Conservation (phyloP, 2,329 filamentous ascomycete species). For the Aspergillus ustus region DNA sequence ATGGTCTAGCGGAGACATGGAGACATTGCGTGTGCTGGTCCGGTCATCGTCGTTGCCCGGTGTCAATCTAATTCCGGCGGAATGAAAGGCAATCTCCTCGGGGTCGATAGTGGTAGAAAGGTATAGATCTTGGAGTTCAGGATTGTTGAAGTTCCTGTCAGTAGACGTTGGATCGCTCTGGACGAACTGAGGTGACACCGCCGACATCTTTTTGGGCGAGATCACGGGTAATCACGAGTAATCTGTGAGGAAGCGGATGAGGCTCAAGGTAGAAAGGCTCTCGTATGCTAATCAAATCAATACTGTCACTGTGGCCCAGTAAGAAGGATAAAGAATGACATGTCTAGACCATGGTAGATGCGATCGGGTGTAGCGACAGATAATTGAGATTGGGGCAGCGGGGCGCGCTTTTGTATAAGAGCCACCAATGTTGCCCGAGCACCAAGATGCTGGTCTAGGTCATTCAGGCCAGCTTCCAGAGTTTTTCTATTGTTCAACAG, state of each 20-base stretch:
- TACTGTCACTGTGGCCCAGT: conserved; percentile 1
- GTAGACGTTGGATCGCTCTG: conserved; percentile 25
- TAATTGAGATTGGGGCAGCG: conserved; percentile 5
- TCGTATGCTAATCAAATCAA: background rate
- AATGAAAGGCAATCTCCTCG: conserved; percentile 43
- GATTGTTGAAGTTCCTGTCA: conserved; percentile 36
- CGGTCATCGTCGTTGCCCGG: conserved; percentile 30
- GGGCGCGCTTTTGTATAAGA: background rate
- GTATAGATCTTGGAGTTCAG: conserved; percentile 43
- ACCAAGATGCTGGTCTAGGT: conserved; percentile 4
- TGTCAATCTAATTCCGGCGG: conserved; percentile 38
- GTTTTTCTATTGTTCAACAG: background rate
- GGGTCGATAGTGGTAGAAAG: conserved; percentile 43
- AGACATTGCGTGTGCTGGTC: conserved; percentile 21
- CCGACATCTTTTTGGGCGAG: conserved; percentile 23
- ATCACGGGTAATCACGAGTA: background rate
- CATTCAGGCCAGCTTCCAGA: background rate
- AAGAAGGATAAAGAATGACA: conserved; percentile 8
- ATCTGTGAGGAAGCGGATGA: background rate
- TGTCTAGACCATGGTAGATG: background rate
- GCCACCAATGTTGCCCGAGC: conserved; percentile 7
- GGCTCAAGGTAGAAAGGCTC: background rate
- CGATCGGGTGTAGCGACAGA: background rate
- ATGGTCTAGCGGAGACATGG: conserved; percentile 22
- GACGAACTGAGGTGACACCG: conserved; percentile 28